phyloP scores from a whole-genome alignment of 108 stramenopile genomes.

The Skeletonema menzelii region DNA sequence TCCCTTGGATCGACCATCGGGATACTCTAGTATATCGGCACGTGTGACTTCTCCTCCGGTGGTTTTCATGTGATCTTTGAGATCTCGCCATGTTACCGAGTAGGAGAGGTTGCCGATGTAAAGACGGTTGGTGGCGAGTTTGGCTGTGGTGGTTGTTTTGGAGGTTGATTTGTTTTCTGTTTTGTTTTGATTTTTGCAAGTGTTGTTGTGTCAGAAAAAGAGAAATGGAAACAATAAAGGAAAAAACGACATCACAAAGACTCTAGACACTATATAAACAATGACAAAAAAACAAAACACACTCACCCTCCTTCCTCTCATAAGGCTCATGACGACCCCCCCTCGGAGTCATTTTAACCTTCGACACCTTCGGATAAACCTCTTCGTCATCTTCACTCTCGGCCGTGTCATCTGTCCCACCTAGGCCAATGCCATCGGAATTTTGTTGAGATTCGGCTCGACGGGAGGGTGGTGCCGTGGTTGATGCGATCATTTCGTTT shows the following conservation, averaged over 20 bases:
- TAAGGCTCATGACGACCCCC: constrained; percentile 37
- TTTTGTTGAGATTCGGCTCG: not conserved
- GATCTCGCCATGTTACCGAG: constrained; percentile 62
- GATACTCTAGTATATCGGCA: constrained; percentile 48
- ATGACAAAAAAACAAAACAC: not conserved
- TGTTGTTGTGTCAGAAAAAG: not conserved
- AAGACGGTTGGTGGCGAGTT: constrained; percentile 48
- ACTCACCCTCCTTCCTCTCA: constrained; percentile 11
- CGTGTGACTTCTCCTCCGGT: constrained; percentile 82
- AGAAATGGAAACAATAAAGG: too few relatives aligned
- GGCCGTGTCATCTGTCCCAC: constrained; percentile 7
- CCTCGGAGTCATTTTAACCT: not conserved
- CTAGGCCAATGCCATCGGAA: constrained; percentile 2
- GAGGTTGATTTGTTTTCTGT: not conserved
- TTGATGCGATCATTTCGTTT: too few relatives aligned
- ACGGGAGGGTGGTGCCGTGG: too few relatives aligned
- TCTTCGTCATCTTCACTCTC: constrained; percentile 19
- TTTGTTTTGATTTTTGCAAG: not conserved
- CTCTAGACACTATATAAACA: not conserved
- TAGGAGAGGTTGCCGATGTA: constrained; percentile 92
- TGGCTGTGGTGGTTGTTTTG: constrained; percentile 4
- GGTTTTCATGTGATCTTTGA: constrained; percentile 92
- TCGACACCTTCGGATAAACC: constrained; percentile 24
- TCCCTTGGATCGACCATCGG: constrained; percentile 83
- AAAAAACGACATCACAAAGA: too few relatives aligned